phyloP scores from a whole-genome alignment of 805 yeast species.

The Crinitomyces ghanaensis region DNA sequence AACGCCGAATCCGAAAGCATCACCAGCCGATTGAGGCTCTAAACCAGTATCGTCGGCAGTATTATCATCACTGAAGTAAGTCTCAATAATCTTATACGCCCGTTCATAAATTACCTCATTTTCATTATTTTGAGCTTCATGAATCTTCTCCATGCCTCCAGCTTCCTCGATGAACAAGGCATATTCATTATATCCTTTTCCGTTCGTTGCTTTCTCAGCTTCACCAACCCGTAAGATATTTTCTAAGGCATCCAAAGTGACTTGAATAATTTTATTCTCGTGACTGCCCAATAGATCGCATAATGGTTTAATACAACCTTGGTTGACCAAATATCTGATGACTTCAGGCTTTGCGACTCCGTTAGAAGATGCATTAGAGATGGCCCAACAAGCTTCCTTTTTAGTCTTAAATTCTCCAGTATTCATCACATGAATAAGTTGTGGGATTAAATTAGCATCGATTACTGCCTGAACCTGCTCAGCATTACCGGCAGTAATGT shows the following conservation, averaged over 20 bases:
- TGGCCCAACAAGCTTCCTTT: constrained; percentile 99
- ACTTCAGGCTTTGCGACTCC: constrained; percentile 88
- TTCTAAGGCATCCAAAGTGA: constrained; percentile 88
- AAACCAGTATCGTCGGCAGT: constrained; percentile 45
- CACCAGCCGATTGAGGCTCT: constrained; percentile 71
- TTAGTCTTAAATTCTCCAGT: constrained; percentile 90
- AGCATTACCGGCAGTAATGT: constrained; percentile 93
- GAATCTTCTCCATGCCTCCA: constrained; percentile 95
- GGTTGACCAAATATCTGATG: constrained; percentile 81
- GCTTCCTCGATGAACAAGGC: constrained; percentile 94
- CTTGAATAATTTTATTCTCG: constrained; percentile 86
- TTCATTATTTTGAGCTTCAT: constrained; percentile 81
- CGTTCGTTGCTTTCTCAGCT: constrained; percentile 69
- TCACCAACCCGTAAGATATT: constrained; percentile 93
- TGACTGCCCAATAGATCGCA: constrained; percentile 84
- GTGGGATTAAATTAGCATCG: constrained; percentile 88
- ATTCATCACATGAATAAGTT: constrained; percentile 63
- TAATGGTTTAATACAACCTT: constrained; percentile 94
- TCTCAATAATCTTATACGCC: constrained; percentile 82
- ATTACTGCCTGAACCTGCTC: constrained; percentile 96
- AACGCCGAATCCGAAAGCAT: constrained; percentile 81
- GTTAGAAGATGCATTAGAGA: constrained; percentile 94
- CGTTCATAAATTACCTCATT: constrained; percentile 88
- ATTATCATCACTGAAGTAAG: constrained; percentile 74
- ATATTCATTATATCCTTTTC: constrained; percentile 63